Evolutionary conservation across 2,329 filamentous ascomycete genomes (phyloP).

Genomic region (Sporothrix protearum): DNA sequence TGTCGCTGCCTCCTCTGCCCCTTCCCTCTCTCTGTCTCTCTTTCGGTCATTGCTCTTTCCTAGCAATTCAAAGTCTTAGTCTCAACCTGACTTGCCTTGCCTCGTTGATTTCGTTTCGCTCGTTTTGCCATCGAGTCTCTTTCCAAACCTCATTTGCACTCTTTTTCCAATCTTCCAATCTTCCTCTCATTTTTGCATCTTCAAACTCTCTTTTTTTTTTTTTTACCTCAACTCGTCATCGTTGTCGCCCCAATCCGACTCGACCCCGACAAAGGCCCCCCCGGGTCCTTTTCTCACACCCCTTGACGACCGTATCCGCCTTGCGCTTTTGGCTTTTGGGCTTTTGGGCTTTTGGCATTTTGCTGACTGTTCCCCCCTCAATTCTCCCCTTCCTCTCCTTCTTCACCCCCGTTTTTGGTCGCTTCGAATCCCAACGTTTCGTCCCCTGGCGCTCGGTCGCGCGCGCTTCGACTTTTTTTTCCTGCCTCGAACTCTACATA

Average conservation of each 20-base stretch:
- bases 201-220: neutral
- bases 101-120: neutral
- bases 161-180: neutral
- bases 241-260: neutral
- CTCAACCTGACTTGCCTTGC: neutral
- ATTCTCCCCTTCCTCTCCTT: neutral
- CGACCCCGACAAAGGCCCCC: slow-evolving; percentile 3
- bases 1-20: neutral
- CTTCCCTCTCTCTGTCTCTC: slow-evolving; percentile 1
- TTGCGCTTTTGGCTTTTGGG: neutral
- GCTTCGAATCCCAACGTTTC: slow-evolving; percentile 12
- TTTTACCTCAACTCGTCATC: neutral
- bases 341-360: neutral
- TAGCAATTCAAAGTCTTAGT: neutral
- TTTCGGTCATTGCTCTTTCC: slow-evolving; percentile 3
- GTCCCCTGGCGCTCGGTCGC: slow-evolving; percentile 16
- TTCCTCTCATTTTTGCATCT: neutral
- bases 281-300: neutral
- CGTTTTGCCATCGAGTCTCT: neutral
- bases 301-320: neutral
- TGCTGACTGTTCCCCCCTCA: slow-evolving; percentile 13
- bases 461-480: slow-evolving; percentile 19
- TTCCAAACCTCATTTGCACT: neutral
- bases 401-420: neutral
- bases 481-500: neutral